phyloP scores from a whole-genome alignment of 176 grass and related monocot genomes.

The Lolium multiflorum region DNA sequence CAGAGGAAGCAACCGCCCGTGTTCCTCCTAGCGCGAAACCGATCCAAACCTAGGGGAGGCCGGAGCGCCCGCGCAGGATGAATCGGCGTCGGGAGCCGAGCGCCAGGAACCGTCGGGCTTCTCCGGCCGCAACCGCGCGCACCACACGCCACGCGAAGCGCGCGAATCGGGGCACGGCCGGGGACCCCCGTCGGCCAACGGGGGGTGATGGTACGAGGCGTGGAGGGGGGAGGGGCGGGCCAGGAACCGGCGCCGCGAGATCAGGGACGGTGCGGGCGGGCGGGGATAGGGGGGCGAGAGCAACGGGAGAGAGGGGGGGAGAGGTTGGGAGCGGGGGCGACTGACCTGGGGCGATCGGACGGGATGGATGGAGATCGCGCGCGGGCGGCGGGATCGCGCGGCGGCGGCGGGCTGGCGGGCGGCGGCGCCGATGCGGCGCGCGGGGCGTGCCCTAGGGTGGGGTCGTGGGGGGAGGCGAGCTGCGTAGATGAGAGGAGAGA shows the following conservation, averaged over 20 bases:
- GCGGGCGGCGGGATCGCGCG: constrained; percentile 6
- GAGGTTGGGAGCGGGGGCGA: neutral
- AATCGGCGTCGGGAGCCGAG: too few species aligned
- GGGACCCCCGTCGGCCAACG: too few species aligned
- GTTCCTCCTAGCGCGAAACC: neutral
- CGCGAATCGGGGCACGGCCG: too few species aligned
- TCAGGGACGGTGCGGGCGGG: constrained; percentile 6
- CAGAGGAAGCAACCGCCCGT: neutral
- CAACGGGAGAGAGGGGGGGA: neutral
- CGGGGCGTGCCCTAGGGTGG: constrained; percentile 44
- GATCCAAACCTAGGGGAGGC: too few species aligned
- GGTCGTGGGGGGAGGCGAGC: neutral
- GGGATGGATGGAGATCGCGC: neutral
- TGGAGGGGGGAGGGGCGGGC: neutral
- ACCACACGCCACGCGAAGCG: too few species aligned
- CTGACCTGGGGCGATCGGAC: constrained; percentile 42
- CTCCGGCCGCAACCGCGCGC: too few species aligned
- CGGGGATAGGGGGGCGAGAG: neutral
- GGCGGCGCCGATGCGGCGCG: constrained; percentile 5
- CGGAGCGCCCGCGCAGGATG: too few species aligned
- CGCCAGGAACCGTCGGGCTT: too few species aligned
- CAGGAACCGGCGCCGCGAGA: neutral
- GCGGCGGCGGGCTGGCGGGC: neutral
- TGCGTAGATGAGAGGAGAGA: too few species aligned
- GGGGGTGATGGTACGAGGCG: too few species aligned